Conservation (phyloP, 371 early-diverging fungal species). For the Mucor mucedo region DNA sequence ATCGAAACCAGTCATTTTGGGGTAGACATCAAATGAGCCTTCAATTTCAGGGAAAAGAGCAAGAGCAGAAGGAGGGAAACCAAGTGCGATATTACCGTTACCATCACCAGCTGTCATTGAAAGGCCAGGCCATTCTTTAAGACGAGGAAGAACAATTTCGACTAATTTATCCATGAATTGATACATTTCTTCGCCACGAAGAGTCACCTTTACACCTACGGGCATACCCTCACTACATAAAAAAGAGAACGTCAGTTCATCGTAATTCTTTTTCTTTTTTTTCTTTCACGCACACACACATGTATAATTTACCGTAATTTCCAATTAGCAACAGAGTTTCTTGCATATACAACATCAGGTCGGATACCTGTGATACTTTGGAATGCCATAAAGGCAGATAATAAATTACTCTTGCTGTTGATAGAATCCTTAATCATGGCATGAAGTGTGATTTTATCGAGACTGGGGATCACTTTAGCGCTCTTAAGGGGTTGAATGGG, state of each 20-base stretch:
- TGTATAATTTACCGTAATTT: slow-evolving; percentile 73
- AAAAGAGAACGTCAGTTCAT: background rate
- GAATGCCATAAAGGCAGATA: slow-evolving; percentile 90
- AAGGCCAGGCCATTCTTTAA: slow-evolving; percentile 92
- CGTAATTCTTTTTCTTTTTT: background rate
- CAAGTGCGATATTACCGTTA: slow-evolving; percentile 84
- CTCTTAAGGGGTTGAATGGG: slow-evolving; percentile 58
- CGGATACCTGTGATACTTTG: slow-evolving; percentile 87
- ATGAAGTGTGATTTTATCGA: slow-evolving; percentile 74
- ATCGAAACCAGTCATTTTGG: slow-evolving; percentile 85
- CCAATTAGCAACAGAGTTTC: slow-evolving; percentile 81
- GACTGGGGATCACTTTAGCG: slow-evolving; percentile 62
- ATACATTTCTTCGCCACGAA: slow-evolving; percentile 89
- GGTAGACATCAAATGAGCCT: slow-evolving; percentile 91
- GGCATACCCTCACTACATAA: slow-evolving; percentile 80
- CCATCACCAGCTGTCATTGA: slow-evolving; percentile 78
- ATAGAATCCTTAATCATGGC: slow-evolving; percentile 87
- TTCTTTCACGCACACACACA: background rate
- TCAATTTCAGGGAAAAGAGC: slow-evolving; percentile 97
- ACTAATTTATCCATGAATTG: slow-evolving; percentile 93
- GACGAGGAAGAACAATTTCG: slow-evolving; percentile 91
- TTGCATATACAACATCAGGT: slow-evolving; percentile 84
- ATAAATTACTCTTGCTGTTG: slow-evolving; percentile 84
- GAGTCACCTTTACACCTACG: slow-evolving; percentile 79
- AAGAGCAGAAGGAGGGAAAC: slow-evolving; percentile 82